Conservation (phyloP, 225 moss, liverwort and hornwort species). For the Asterella californica region DNA sequence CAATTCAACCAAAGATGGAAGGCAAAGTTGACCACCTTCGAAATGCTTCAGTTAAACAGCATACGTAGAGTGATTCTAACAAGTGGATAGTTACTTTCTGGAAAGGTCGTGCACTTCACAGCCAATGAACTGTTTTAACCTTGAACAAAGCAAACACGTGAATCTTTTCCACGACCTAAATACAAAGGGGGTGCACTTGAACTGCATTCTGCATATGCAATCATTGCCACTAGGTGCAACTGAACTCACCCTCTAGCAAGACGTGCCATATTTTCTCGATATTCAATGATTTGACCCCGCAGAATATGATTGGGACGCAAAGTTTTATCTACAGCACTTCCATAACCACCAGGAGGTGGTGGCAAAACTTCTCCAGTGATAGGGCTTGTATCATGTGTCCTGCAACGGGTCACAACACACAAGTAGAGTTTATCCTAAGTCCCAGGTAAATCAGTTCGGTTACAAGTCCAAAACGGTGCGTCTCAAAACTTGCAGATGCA, state of each 20-base stretch:
- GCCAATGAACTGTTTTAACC: background rate
- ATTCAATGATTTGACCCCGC: conserved; percentile 66
- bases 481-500: background rate
- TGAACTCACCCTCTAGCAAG: conserved; percentile 46
- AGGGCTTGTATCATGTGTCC: conserved; percentile 64
- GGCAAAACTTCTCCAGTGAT: conserved; percentile 65
- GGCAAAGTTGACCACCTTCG: background rate
- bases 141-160: background rate
- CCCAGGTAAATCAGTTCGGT: background rate
- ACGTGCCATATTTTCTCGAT: conserved; percentile 52
- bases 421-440: background rate
- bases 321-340: conserved; percentile 58
- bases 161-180: background rate
- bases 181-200: background rate
- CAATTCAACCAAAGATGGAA: too few species aligned
- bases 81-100: background rate
- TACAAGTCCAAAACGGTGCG: background rate
- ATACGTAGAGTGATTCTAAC: background rate
- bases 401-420: conserved; percentile 18
- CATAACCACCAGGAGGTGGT: conserved; percentile 51
- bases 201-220: background rate
- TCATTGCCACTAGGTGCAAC: background rate
- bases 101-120: background rate
- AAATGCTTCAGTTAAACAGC: background rate
- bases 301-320: conserved; percentile 60